Evolutionary conservation across 2,329 filamentous ascomycete genomes (phyloP).

Genomic region (Pyrenophora teres): DNA sequence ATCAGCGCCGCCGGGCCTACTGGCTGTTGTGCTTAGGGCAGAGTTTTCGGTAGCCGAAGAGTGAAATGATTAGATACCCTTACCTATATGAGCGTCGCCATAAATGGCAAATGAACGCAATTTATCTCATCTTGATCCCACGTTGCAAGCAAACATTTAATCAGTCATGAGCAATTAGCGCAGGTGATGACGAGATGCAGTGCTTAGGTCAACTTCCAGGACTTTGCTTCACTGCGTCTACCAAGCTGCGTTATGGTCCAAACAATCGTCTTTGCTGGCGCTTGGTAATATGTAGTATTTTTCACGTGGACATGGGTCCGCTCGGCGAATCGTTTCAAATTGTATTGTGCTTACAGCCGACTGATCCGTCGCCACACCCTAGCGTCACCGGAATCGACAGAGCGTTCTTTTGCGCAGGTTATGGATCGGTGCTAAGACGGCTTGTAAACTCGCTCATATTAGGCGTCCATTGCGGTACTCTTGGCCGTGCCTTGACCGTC

Average conservation of each 20-base stretch:
- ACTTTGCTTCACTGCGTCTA: no score
- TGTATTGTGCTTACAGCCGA: background rate
- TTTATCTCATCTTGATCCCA: no score
- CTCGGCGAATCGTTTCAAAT: background rate
- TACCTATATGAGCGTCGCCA: constrained; percentile 2
- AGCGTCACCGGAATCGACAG: background rate
- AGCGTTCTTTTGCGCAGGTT: constrained; percentile 8
- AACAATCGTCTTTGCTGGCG: no score
- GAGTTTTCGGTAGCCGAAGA: background rate
- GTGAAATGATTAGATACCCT: constrained; percentile 10
- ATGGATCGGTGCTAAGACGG: constrained; percentile 3
- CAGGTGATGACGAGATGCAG: no score
- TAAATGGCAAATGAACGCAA: constrained; percentile 1
- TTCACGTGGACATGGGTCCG: background rate
- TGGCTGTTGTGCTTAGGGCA: constrained; percentile 32
- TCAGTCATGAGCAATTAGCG: no score
- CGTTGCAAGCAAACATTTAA: no score
- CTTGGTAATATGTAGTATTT: no score
- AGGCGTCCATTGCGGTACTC: no score
- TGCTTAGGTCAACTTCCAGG: no score
- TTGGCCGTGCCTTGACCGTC: no score
- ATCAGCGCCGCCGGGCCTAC: constrained; percentile 35
- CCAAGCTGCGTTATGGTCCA: no score
- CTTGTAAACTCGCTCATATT: background rate
- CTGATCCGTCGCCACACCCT: background rate